Conservation (phyloP, 1,139 yeast species). For the Schwanniomyces etchellsii region DNA sequence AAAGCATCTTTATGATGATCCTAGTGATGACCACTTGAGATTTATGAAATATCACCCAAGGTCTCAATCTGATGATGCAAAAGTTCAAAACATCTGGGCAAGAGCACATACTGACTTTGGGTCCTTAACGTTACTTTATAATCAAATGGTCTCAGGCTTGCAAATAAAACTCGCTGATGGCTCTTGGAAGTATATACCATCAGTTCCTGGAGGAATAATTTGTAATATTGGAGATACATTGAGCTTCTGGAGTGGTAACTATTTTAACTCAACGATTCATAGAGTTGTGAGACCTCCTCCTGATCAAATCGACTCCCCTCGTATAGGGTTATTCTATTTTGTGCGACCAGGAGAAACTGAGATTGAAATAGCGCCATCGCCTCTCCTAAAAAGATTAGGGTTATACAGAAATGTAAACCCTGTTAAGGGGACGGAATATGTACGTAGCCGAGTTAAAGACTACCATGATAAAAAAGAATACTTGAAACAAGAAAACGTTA, state of each 20-base stretch:
- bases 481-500: constrained; percentile 16
- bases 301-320: constrained; percentile 18
- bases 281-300: constrained; percentile 18
- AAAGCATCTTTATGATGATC: constrained; percentile 22
- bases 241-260: constrained; percentile 21
- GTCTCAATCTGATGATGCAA: constrained; percentile 18
- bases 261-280: constrained; percentile 13
- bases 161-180: constrained; percentile 21
- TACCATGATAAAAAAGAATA: constrained; percentile 20
- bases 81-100: constrained; percentile 24
- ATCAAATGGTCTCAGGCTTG: constrained; percentile 25
- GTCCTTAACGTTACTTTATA: constrained; percentile 21
- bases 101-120: constrained; percentile 30
- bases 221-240: constrained; percentile 23
- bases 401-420: constrained; percentile 18
- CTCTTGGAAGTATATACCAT: constrained; percentile 24
- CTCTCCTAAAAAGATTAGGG: constrained; percentile 22
- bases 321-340: constrained; percentile 29
- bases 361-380: constrained; percentile 25
- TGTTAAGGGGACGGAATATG: constrained; percentile 24
- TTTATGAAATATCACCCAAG: constrained; percentile 28
- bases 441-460: constrained; percentile 21
- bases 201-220: constrained; percentile 23
- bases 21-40: constrained; percentile 28
- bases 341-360: constrained; percentile 29